These are phyloP conservation scores for Knufia petricola DNA, from an alignment of 2,329 filamentous ascomycete species.

Conservation along the genomic window DNA sequence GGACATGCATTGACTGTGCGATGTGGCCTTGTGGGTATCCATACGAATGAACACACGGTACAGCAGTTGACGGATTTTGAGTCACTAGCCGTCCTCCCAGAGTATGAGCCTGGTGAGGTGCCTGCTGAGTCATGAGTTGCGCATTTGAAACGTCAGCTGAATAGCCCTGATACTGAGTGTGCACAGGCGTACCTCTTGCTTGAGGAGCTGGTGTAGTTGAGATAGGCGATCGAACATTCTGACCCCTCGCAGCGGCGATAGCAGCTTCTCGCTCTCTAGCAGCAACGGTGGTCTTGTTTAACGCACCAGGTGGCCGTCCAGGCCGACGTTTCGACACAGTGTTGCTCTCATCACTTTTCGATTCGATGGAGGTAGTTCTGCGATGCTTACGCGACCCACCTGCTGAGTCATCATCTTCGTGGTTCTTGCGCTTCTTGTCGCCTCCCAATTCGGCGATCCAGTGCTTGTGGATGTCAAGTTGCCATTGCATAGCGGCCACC, in stretches of 20 bases:
- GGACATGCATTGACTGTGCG: too few species aligned
- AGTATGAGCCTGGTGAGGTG: too few species aligned
- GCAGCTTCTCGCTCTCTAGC: not conserved
- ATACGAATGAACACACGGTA: too few species aligned
- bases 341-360: not conserved
- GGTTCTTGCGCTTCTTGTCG: not conserved
- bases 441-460: not conserved
- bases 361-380: not conserved
- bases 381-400: not conserved
- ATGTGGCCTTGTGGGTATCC: too few species aligned
- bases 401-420: not conserved
- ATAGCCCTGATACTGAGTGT: too few species aligned
- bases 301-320: not conserved
- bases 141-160: too few species aligned
- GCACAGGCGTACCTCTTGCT: not conserved
- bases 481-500: constrained; percentile 1
- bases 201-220: not conserved
- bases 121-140: too few species aligned
- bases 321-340: not conserved
- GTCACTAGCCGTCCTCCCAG: too few species aligned
- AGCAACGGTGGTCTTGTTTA: not conserved
- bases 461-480: not conserved
- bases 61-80: too few species aligned
- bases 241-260: not conserved
- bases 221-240: not conserved